Evolutionary conservation across 1,284 basidiomycete species (phyloP), one percentile per base, ranked within the genome.

Genomic region (Cutaneotrichosporon daszewskae): DNA sequence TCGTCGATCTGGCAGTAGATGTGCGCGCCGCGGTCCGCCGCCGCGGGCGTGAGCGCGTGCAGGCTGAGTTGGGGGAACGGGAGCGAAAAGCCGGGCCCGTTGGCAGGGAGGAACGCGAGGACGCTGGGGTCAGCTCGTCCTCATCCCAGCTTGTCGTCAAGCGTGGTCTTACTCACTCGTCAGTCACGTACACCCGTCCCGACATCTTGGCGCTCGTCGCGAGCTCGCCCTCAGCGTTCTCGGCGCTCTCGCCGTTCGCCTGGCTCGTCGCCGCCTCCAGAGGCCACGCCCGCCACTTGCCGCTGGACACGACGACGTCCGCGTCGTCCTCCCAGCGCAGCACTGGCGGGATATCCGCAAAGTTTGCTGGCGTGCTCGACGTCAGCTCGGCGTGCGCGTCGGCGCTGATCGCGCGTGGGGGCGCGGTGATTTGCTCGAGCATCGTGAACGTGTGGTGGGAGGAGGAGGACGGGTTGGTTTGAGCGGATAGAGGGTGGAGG

Each of bases 1-100:
- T 87, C 86, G 58, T 89, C 86, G 4, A 94, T 76, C 60, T 95
- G 90, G 62, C 87, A 92, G 70, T 94, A 94, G 59, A 94, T 78
- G 25, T 82, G 85, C 2, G 85, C 82, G 1, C 65, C 55, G 11
- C 36, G 72, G 73, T 48, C 53, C 8, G 16, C 35, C 7, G 70
- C 60, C 9, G 77, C 75, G 32, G 87, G 81, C 1, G 87, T 87
- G 40, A 90, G 78, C 16, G 90, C 90, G 58, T 95, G 90, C 3
- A 95, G 77, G 1, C 86, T 91, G 56, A 95, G 84, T 5, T 81
- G 74, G 14, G 85, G 87, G 66, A 89, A 94, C 45, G 81, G 75
- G 60, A 94, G 78, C 55, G 84, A 79, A 64, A 91, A 84, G 14
- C 87, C 88, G 29, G 74, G 73, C 19, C 36, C 25, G 38, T 43